phyloP scores from a whole-genome alignment of 495 filamentous ascomycete genomes.

The Penicillium lividum region DNA sequence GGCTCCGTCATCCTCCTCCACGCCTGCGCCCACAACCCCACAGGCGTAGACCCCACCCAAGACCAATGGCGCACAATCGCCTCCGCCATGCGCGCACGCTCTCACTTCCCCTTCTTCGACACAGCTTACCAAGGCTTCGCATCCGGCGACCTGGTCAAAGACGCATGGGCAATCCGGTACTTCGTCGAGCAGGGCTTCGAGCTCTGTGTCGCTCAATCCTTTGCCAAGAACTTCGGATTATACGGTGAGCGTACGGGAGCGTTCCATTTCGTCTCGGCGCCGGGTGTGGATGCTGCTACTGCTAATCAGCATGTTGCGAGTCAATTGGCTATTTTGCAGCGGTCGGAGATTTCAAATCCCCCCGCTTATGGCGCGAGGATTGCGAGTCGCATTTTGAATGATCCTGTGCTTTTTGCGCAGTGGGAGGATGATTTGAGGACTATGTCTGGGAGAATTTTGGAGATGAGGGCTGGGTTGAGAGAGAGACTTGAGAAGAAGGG shows the following conservation, averaged over 20 bases:
- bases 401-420: constrained; percentile 77
- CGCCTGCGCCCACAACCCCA: constrained; percentile 97
- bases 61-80: constrained; percentile 95
- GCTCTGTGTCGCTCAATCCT: constrained; percentile 91
- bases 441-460: constrained; percentile 92
- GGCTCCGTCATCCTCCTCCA: constrained; percentile 89
- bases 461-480: constrained; percentile 78
- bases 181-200: constrained; percentile 96
- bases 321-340: constrained; percentile 92
- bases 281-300: constrained; percentile 64
- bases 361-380: constrained; percentile 92
- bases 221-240: constrained; percentile 98
- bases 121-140: constrained; percentile 98
- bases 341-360: constrained; percentile 95
- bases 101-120: constrained; percentile 99
- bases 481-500: constrained; percentile 72
- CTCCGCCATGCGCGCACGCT: constrained; percentile 65
- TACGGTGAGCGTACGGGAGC: constrained; percentile 95
- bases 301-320: constrained; percentile 67
- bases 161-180: constrained; percentile 88
- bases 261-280: constrained; percentile 89
- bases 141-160: constrained; percentile 79
- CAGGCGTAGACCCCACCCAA: constrained; percentile 90
- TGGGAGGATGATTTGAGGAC: constrained; percentile 92
- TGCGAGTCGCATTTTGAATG: constrained; percentile 80